Evolutionary conservation across 73 alveolate genomes (phyloP).

Genomic region (Blepharisma japonicum): DNA sequence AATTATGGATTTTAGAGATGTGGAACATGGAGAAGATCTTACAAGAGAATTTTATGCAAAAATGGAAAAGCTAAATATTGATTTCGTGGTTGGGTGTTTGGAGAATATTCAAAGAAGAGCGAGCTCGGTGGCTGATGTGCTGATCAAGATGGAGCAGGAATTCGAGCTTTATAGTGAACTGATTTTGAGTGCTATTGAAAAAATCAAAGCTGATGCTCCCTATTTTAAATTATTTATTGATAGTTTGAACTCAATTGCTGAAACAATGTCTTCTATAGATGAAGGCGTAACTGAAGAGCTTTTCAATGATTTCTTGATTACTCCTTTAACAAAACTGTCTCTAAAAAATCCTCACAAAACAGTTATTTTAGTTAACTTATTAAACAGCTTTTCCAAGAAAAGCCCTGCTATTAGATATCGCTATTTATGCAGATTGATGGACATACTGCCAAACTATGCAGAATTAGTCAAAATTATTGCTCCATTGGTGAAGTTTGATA

Average conservation of each 20-base stretch:
- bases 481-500: constrained; percentile 15
- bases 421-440: background rate
- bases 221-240: background rate
- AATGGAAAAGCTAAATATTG: background rate
- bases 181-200: background rate
- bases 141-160: constrained; percentile 1
- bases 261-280: constrained; percentile 12
- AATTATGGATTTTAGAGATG: constrained; percentile 6
- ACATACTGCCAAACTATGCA: background rate
- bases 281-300: background rate
- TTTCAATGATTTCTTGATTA: background rate
- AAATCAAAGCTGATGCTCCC: constrained; percentile 1
- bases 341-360: background rate
- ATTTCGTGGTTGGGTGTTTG: constrained; percentile 8
- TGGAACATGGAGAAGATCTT: constrained; percentile 11
- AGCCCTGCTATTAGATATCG: background rate
- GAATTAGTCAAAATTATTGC: background rate
- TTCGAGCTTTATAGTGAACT: constrained; percentile 15
- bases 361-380: background rate
- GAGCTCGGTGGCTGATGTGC: background rate
- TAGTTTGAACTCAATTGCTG: background rate
- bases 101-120: constrained; percentile 11
- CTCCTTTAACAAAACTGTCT: background rate
- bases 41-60: constrained; percentile 1
- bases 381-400: background rate